Percentiles rank a stretch among this genome's conserved stretches.
These are phyloP conservation scores for Fusarium nisikadoi DNA, from an alignment of 2,329 filamentous ascomycete species.

Conservation along the genomic window DNA sequence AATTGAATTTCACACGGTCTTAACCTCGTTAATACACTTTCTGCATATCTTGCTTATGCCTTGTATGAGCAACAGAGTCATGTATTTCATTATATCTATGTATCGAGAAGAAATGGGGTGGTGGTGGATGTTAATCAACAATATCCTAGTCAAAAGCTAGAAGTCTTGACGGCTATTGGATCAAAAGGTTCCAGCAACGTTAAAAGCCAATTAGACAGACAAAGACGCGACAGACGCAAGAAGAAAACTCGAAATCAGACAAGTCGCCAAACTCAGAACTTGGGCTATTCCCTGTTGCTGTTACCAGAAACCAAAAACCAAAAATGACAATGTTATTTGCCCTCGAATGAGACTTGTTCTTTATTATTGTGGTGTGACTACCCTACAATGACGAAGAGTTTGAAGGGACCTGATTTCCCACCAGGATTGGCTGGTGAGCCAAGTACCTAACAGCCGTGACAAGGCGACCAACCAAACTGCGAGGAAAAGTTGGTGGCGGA, in stretches of 20 bases:
- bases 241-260: neutral
- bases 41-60: neutral
- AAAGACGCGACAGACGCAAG: neutral
- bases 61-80: neutral
- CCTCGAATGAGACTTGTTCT: neutral
- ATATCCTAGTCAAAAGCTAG: neutral
- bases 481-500: slow-evolving; percentile 29
- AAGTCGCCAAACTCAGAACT: neutral
- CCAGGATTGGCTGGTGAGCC: neutral
- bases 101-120: neutral
- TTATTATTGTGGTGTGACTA: neutral
- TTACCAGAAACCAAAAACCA: neutral
- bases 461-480: slow-evolving; percentile 10
- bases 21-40: too few relatives aligned
- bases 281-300: neutral
- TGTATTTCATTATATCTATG: neutral
- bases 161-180: neutral
- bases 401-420: neutral
- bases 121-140: neutral
- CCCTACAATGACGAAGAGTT: neutral
- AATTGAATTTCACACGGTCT: neutral
- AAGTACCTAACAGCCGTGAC: neutral
- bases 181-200: neutral
- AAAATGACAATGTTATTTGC: neutral
- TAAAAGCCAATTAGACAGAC: neutral